A percentile compares a stretch with the other conserved stretches of the same genome.
phyloP scores from a whole-genome alignment of 208 protist species.

The Spironucleus salmonicida region DNA sequence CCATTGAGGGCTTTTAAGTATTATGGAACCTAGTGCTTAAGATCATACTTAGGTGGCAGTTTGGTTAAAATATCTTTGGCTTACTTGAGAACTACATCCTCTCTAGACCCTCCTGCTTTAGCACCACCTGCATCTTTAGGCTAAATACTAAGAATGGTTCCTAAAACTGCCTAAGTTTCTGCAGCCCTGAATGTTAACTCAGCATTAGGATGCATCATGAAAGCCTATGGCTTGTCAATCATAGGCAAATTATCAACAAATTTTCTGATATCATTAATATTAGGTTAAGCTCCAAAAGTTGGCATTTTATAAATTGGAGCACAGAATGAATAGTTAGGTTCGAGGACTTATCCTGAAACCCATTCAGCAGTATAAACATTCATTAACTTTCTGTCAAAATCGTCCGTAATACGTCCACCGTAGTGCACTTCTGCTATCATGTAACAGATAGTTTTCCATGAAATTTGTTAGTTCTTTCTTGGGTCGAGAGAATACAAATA shows the following conservation, averaged over 20 bases:
- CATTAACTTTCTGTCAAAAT: constrained; percentile 81
- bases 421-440: constrained; percentile 95
- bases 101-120: constrained; percentile 44
- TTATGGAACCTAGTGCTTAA: constrained; percentile 45
- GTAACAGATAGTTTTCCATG: constrained; percentile 65
- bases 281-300: constrained; percentile 38
- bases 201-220: constrained; percentile 85
- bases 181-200: constrained; percentile 55
- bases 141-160: constrained; percentile 78
- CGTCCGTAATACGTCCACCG: constrained; percentile 90
- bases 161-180: constrained; percentile 68
- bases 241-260: constrained; percentile 60
- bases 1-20: background rate
- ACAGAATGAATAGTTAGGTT: constrained; percentile 57
- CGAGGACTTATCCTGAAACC: constrained; percentile 65
- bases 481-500: constrained; percentile 71
- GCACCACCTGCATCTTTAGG: constrained; percentile 66
- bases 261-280: constrained; percentile 36
- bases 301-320: background rate
- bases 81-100: constrained; percentile 65
- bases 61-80: constrained; percentile 66
- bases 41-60: constrained; percentile 64
- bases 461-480: constrained; percentile 40
- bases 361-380: constrained; percentile 82
- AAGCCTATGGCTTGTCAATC: constrained; percentile 80